Evolutionary conservation across 306 rosid species (phyloP).

Genomic region (Inga leiocalycina): DNA sequence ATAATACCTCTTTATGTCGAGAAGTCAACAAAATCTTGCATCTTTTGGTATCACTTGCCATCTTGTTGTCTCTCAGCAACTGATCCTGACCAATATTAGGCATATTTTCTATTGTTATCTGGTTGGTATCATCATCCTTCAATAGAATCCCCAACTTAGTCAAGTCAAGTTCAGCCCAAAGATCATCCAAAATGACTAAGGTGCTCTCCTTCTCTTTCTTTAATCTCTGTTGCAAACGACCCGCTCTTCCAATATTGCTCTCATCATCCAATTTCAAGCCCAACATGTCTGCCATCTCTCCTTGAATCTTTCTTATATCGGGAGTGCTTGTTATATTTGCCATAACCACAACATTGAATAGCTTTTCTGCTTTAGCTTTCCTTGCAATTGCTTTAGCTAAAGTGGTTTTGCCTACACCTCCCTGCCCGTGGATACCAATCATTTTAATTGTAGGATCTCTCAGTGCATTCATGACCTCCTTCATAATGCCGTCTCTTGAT

Average conservation of each 20-base stretch:
- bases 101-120: not conserved
- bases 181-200: slow-evolving; percentile 4
- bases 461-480: not conserved
- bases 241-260: no score
- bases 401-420: slow-evolving; percentile 41
- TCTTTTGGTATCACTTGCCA: not conserved
- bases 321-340: slow-evolving; percentile 1
- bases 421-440: slow-evolving; percentile 8
- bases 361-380: not conserved
- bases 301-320: not conserved
- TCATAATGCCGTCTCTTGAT: not conserved
- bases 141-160: not conserved
- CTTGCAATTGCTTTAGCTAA: slow-evolving; percentile 23
- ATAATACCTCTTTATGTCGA: not conserved
- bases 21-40: not conserved
- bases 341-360: slow-evolving; percentile 13
- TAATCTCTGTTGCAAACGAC: no score
- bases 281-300: no score
- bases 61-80: not conserved
- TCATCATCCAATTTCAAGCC: no score
- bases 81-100: not conserved
- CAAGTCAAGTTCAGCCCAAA: not conserved
- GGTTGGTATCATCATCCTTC: not conserved
- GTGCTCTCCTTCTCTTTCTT: not conserved
- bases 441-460: not conserved